Evolutionary conservation across 371 early-diverging fungal species (phyloP).

Genomic region (Lichtheimia corymbifera): DNA sequence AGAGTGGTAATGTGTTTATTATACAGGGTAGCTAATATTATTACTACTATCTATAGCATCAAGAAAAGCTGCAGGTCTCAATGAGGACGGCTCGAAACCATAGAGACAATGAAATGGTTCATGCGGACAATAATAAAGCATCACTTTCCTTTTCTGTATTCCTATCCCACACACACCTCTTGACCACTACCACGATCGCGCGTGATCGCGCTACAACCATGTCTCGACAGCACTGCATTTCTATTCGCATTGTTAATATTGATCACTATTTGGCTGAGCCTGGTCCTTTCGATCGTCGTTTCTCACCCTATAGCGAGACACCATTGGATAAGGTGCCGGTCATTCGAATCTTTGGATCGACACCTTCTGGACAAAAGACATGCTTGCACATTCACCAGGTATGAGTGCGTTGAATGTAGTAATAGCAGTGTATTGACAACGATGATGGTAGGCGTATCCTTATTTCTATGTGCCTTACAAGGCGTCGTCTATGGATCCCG

Average conservation of each 20-base stretch:
- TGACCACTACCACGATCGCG: no score
- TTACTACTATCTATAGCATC: constrained; percentile 1
- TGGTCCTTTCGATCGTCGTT: constrained; percentile 50
- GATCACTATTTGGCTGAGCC: constrained; percentile 66
- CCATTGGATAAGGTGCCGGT: constrained; percentile 67
- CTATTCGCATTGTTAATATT: constrained; percentile 64
- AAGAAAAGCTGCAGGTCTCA: constrained; percentile 4
- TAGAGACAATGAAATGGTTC: not conserved
- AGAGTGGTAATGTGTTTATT: not conserved
- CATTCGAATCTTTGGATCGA: constrained; percentile 82
- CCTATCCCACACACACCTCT: no score
- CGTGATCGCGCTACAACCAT: no score
- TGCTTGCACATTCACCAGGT: constrained; percentile 84
- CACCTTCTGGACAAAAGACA: constrained; percentile 68
- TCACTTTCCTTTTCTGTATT: no score
- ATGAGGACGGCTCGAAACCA: not conserved
- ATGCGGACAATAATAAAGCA: no score
- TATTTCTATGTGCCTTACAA: constrained; percentile 75
- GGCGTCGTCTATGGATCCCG: constrained; percentile 21
- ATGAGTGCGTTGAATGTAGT: not conserved
- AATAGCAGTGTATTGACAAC: no score
- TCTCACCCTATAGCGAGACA: constrained; percentile 38
- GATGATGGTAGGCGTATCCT: constrained; percentile 60
- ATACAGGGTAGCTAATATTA: not conserved
- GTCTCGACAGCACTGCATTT: constrained; percentile 11